A percentile compares a stretch with the other conserved stretches of the same genome.
These are phyloP conservation scores for Tolypocladium ovalisporum DNA, from an alignment of 2,329 filamentous ascomycete genomes.

Conservation along the genomic window DNA sequence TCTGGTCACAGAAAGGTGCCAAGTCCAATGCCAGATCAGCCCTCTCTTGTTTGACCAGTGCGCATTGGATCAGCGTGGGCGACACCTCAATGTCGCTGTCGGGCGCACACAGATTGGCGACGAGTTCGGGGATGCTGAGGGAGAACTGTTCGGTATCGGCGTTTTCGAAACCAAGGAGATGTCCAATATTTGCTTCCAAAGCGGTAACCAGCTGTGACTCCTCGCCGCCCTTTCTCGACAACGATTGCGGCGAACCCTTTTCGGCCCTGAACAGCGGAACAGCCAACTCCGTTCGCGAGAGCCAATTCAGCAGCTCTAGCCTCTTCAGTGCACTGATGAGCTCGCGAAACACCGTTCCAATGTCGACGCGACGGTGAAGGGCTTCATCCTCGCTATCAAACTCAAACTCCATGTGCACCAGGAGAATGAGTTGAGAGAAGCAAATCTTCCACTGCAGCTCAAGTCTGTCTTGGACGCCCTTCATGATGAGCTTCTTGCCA, in stretches of 20 bases:
- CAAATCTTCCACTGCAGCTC: slow-evolving; percentile 63
- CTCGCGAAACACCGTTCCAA: slow-evolving; percentile 58
- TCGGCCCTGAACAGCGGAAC: slow-evolving; percentile 32
- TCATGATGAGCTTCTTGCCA: slow-evolving; percentile 64
- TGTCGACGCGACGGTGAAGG: slow-evolving; percentile 47
- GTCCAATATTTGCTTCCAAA: slow-evolving; percentile 48
- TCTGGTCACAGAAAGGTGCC: slow-evolving; percentile 42
- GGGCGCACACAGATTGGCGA: slow-evolving; percentile 52
- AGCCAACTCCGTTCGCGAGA: slow-evolving; percentile 47
- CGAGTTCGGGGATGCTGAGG: slow-evolving; percentile 53
- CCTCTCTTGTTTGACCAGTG: slow-evolving; percentile 46
- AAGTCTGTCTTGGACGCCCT: slow-evolving; percentile 69
- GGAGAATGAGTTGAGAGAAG: slow-evolving; percentile 70
- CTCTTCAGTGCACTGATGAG: slow-evolving; percentile 62
- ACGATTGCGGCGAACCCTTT: slow-evolving; percentile 18
- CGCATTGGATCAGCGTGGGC: slow-evolving; percentile 50
- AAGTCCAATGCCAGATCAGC: slow-evolving; percentile 50
- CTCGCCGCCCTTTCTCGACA: slow-evolving; percentile 30
- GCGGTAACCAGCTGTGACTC: slow-evolving; percentile 42
- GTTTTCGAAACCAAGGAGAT: slow-evolving; percentile 52
- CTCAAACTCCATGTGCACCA: slow-evolving; percentile 80
- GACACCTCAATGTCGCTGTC: slow-evolving; percentile 57
- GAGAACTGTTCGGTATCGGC: slow-evolving; percentile 38
- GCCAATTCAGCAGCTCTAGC: slow-evolving; percentile 63
- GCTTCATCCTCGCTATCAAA: slow-evolving; percentile 63